phyloP scores from a whole-genome alignment of 495 filamentous ascomycete species.

The Pyrenula aspistea region DNA sequence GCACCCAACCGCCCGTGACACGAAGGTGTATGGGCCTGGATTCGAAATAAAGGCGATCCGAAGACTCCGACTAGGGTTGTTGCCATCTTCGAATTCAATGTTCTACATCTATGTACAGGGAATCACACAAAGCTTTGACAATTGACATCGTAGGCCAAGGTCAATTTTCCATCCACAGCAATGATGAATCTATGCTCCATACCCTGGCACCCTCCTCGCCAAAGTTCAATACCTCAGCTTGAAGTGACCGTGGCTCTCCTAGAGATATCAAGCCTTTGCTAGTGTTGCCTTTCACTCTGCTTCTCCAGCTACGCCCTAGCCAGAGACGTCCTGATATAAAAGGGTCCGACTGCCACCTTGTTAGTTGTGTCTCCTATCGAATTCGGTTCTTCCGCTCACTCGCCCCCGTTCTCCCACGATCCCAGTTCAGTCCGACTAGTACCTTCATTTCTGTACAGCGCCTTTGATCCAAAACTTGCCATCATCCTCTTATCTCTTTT shows the following conservation, averaged over 20 bases:
- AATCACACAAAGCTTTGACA: too few relatives aligned
- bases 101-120: too few relatives aligned
- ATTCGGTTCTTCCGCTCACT: not conserved
- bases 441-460: too few relatives aligned
- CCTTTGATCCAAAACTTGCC: too few relatives aligned
- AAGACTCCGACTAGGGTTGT: not conserved
- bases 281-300: not conserved
- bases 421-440: not conserved
- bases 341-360: not conserved
- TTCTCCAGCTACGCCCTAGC: not conserved
- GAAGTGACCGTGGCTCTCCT: not conserved
- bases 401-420: not conserved
- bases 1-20: too few relatives aligned
- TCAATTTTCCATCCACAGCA: too few relatives aligned
- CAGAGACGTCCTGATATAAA: not conserved
- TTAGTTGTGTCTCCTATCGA: not conserved
- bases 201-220: not conserved
- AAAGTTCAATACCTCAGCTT: not conserved
- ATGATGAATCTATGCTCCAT: not conserved
- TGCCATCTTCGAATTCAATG: not conserved
- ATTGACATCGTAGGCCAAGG: too few relatives aligned
- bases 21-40: too few relatives aligned
- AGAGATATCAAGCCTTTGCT: not conserved
- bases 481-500: too few relatives aligned
- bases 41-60: not conserved